These are phyloP conservation scores for Naganishia albida DNA, from an alignment of 1,284 basidiomycete species.

Conservation along the genomic window DNA sequence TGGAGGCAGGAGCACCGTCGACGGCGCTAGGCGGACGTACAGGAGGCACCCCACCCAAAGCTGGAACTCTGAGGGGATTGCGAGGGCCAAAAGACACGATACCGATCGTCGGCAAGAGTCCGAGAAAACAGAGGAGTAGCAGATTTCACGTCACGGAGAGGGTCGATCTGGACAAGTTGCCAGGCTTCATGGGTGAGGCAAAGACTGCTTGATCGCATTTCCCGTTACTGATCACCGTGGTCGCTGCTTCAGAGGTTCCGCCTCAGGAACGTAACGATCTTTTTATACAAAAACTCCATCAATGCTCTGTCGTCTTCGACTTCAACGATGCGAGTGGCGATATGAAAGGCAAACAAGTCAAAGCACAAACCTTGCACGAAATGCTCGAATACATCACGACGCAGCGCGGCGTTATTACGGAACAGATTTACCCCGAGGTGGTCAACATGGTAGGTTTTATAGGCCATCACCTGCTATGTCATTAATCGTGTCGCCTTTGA, in stretches of 20 bases:
- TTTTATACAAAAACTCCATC: constrained; percentile 92
- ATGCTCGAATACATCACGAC: constrained; percentile 99
- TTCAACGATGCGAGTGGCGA: constrained; percentile 98
- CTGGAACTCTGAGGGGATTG: constrained; percentile 54
- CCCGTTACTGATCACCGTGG: neutral
- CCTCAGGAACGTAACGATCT: constrained; percentile 84
- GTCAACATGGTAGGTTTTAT: constrained; percentile 77
- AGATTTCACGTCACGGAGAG: constrained; percentile 95
- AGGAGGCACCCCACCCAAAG: constrained; percentile 52
- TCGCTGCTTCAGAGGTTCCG: constrained; percentile 72
- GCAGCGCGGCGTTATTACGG: constrained; percentile 93
- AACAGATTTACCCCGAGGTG: constrained; percentile 97
- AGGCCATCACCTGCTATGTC: constrained; percentile 16
- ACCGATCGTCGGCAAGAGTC: constrained; percentile 89
- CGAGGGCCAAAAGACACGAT: constrained; percentile 65
- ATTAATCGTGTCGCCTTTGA: constrained; percentile 1
- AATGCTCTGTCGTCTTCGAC: constrained; percentile 96
- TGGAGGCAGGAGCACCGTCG: constrained; percentile 33
- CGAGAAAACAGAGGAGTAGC: constrained; percentile 91
- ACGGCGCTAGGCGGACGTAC: constrained; percentile 13
- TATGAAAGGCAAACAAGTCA: constrained; percentile 96
- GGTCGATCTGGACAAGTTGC: constrained; percentile 92
- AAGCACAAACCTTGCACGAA: constrained; percentile 95
- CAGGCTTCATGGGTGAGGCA: constrained; percentile 82
- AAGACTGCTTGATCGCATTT: neutral